These are phyloP conservation scores for Phlegmacium glaucopus DNA, from an alignment of 768 basidiomycete genomes.

Conservation along the genomic window DNA sequence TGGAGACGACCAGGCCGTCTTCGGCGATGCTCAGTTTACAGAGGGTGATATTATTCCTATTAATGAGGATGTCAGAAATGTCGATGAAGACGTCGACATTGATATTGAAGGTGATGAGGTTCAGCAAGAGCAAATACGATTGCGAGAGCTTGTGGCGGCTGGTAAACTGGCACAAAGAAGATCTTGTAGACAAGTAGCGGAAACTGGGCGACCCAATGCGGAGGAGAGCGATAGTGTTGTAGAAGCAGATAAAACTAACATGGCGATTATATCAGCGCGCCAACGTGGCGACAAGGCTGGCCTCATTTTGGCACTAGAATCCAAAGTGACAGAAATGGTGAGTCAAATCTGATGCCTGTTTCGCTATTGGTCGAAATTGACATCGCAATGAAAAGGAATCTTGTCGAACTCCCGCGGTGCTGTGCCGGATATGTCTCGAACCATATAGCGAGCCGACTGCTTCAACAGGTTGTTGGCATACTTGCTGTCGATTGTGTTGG, in stretches of 20 bases:
- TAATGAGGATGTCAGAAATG: conserved; percentile 16
- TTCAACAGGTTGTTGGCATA: conserved; percentile 87
- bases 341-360: conserved; percentile 15
- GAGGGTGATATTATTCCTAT: conserved; percentile 62
- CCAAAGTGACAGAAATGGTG: conserved; percentile 57
- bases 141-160: conserved; percentile 53
- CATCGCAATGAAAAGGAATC: conserved; percentile 36
- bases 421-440: conserved; percentile 80
- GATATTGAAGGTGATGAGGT: conserved; percentile 40
- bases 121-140: conserved; percentile 31
- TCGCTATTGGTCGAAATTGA: too few species aligned
- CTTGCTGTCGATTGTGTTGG: conserved; percentile 82
- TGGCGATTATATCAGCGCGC: conserved; percentile 47
- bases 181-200: conserved; percentile 9
- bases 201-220: conserved; percentile 26
- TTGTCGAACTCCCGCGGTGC: conserved; percentile 33
- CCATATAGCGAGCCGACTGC: conserved; percentile 75
- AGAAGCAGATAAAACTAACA: conserved; percentile 44
- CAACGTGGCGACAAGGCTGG: conserved; percentile 44
- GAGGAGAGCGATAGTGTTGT: conserved; percentile 38
- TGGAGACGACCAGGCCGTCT: conserved; percentile 66
- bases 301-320: conserved; percentile 54
- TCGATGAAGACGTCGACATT: conserved; percentile 37
- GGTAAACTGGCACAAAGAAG: conserved; percentile 36
- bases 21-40: conserved; percentile 72